Evolutionary conservation across 805 yeast species (phyloP), one percentile per base, ranked within the genome.

Genomic region (Candida railenensis): DNA sequence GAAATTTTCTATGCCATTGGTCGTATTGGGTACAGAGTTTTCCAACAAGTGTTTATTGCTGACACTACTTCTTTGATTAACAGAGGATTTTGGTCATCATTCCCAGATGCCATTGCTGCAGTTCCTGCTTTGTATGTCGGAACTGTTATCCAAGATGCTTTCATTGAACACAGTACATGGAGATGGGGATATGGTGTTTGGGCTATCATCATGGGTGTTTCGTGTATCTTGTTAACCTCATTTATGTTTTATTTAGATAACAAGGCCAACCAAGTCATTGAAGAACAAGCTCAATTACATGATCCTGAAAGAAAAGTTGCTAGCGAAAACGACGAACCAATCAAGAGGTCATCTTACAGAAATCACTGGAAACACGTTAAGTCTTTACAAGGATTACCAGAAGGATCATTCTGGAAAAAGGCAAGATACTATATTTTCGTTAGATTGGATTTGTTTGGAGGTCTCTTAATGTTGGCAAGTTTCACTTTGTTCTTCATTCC

Each of bases 51-150:
- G 40, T 57, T 65, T 16, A 47, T 62, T 22, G 71, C 71, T 32
- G 76, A 73, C 50, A 59, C 71, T 30, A 67, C 76, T 18, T 61
- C 66, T 15, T 55, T 73, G 54, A 61, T 69, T 41, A 60, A 69
- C 55, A 62, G 76, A 50, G 73, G 72, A 11, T 51, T 72, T 7
- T 53, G 64, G 46, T 49, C 64, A 15, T 67, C 66, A 22, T 43
- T 73, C 14, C 63, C 71, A 8, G 56, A 70, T 34, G 59, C 65
- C 22, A 30, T 59, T 14, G 53, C 62, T n/a, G 55, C 62, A 4
- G 63, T 67, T 42, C 56, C 61, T 40, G 58, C 71, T n/a, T 60
- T 65, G 3, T 66, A 57, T 53, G 53, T 61, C 14, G 71, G 67
- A 19, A 54, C 67, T 19, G 43, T 52, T 22, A 60, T 60, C 30